Base-by-base conservation (phyloP, 805 yeast species). In the Clavispora phyllophila region DNA sequence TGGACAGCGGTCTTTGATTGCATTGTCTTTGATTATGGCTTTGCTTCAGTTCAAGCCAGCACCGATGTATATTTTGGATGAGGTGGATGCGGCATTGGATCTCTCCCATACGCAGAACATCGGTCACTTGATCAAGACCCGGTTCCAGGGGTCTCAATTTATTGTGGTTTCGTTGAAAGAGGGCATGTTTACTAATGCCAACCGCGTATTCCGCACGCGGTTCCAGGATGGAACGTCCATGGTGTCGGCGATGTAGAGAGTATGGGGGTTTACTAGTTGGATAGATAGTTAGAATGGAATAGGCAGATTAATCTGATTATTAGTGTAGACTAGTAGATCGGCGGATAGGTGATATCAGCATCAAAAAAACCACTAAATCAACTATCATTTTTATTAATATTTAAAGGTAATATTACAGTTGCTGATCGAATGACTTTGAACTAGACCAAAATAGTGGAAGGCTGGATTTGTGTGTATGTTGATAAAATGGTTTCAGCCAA, bases 161-260 rank as follows among this genome's bases (percentile, higher is more conserved):
- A 91, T 93, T 50, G 95, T 93, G 38, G 99, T 93, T 18, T 87
- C 96, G 22, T 78, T 93, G 67, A 93, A 93, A 60, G 99, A 93
- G 63, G 99, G 98, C 12, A 88, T 93, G 96, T 93, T 93, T 60
- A 84, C 96, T 9, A 93, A 93, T 64, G 99, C 99, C 8, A 95
- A 95, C 60, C 75, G 96, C 49, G 87, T 93, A 17, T 93, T 89
- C 64, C 78, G 95, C 57, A 89, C 97, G 1, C 73, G 96, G 52
- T 91, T 93, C 65, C 96, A 90, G 60, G 97, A 93, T 53, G 98
- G 99, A 53, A 91, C 96, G 0, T 88, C 96, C 17, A 89, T 88
- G 29, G 97, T 90, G 2, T 80, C 86, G 35, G 77, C 82, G 5
- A 78, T 83, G 75, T 82, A 62, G 60, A 14, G 3, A n/a, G n/a